Base-by-base conservation (phyloP, 2,329 filamentous ascomycete genomes). In the Colletotrichum magnum region DNA sequence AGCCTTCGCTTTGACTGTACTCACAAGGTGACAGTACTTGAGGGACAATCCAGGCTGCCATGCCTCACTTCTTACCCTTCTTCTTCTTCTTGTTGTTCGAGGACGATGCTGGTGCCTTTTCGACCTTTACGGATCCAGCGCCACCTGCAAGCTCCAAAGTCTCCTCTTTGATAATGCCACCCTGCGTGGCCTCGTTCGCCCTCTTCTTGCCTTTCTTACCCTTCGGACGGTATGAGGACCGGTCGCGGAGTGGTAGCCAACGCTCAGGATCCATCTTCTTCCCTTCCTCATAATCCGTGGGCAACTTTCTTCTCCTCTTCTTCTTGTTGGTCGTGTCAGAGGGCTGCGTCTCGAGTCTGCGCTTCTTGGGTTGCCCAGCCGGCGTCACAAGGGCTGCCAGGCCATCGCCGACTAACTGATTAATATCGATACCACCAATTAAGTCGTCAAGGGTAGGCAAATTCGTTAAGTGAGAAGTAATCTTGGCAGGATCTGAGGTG, bases 141-240 rank as follows among this genome's bases (percentile, higher is more conserved):
- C 89, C 89, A 32, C 89, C 89, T 3, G 89, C 89, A 13, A 92
- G 81, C 72, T 89, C 89, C 72, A 90, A 83, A 67, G 84, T 92
- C 85, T 87, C 90, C 72, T 95, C 93, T 74, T 87, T 90, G 24
- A 94, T 93, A 13, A 92, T 83, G 57, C 95, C 95, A 70, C 96
- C 96, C 79, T 98, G 96, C 9, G 94, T 98, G 48, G 91, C 84
- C 73, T 94, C 93, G 70, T 87, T 85, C 5, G 90, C 91, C 82
- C 92, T 92, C 87, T 94, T 92, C 86, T 94, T 95, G 64, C 94
- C 93, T 86, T 97, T 97, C 84, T 93, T 94, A 6, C 94, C 94
- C 84, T 96, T 97, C 7, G 95, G 94, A 56, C 93, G 86, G 81
- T 97, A 99, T 48, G 90, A 93, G 74, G 93, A 96, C 66, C 96